Evolutionary conservation across 2,329 filamentous ascomycete genomes (phyloP).

Genomic region (Aspergillus sp.): DNA sequence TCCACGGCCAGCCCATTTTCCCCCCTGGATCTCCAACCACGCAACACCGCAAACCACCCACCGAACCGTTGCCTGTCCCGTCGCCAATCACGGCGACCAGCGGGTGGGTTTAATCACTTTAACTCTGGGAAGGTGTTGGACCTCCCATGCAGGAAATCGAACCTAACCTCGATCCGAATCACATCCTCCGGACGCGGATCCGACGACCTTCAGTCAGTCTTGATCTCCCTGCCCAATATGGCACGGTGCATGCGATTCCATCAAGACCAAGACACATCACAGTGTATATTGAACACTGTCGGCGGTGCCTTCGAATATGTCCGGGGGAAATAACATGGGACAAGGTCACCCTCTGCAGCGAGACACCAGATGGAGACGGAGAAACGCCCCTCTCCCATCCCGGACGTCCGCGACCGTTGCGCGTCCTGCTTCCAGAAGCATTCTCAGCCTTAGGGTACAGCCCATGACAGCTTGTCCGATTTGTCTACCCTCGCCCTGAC

Average conservation of each 20-base stretch:
- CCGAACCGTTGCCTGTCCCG: not conserved
- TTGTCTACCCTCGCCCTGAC: constrained; percentile 1
- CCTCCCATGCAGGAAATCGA: not conserved
- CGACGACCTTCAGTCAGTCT: not conserved
- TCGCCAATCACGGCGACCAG: not conserved
- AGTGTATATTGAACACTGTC: no score
- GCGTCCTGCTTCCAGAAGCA: constrained; percentile 10
- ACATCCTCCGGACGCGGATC: not conserved
- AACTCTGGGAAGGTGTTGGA: not conserved
- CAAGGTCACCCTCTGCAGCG: not conserved
- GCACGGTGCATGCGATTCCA: no score
- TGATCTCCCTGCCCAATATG: no score
- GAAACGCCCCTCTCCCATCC: not conserved
- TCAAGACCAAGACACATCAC: no score
- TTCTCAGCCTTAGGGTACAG: constrained; percentile 5
- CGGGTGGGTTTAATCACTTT: not conserved
- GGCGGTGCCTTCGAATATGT: not conserved
- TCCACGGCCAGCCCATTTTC: no score
- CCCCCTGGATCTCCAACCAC: not conserved
- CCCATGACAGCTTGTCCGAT: constrained; percentile 8
- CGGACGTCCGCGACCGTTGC: not conserved
- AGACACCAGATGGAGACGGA: not conserved
- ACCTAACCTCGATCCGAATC: not conserved
- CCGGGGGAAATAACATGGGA: not conserved
- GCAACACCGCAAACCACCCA: not conserved